Conservation (phyloP, 2,329 filamentous ascomycete genomes). For the Thelonectria blattea region DNA sequence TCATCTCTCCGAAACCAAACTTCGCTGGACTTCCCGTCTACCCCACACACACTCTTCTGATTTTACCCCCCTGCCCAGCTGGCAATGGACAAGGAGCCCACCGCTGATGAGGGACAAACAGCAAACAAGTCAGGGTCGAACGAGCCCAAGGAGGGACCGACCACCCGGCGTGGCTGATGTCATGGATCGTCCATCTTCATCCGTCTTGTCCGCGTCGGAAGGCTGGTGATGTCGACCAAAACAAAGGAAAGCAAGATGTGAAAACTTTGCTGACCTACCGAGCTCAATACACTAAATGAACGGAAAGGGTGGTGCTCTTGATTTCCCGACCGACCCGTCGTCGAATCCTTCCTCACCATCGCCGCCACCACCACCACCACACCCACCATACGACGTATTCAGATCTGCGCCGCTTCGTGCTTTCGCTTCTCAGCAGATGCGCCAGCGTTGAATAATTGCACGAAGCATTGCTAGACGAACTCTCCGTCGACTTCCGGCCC, state of each 20-base stretch:
- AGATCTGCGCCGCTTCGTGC: constrained; percentile 4
- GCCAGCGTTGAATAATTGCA: neutral
- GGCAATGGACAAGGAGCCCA: constrained; percentile 26
- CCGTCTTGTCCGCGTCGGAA: constrained; percentile 8
- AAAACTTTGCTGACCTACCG: neutral
- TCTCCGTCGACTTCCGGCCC: neutral
- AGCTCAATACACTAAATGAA: neutral
- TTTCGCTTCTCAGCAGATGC: neutral
- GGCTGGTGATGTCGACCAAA: neutral
- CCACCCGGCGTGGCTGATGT: constrained; percentile 33
- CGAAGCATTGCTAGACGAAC: neutral
- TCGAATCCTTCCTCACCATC: neutral
- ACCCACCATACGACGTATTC: neutral
- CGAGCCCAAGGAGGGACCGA: neutral
- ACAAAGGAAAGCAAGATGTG: neutral
- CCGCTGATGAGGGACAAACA: constrained; percentile 11
- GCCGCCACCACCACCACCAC: neutral
- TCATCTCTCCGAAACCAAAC: constrained; percentile 4
- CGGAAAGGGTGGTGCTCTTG: neutral
- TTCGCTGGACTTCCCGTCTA: neutral
- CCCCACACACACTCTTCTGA: constrained; percentile 24
- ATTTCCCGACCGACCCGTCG: neutral
- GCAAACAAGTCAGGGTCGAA: constrained; percentile 22
- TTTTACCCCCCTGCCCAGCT: constrained; percentile 34
- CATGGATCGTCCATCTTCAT: constrained; percentile 32